Evolutionary conservation across 805 yeast genomes (phyloP).

Genomic region (Brettanomyces custersianus): DNA sequence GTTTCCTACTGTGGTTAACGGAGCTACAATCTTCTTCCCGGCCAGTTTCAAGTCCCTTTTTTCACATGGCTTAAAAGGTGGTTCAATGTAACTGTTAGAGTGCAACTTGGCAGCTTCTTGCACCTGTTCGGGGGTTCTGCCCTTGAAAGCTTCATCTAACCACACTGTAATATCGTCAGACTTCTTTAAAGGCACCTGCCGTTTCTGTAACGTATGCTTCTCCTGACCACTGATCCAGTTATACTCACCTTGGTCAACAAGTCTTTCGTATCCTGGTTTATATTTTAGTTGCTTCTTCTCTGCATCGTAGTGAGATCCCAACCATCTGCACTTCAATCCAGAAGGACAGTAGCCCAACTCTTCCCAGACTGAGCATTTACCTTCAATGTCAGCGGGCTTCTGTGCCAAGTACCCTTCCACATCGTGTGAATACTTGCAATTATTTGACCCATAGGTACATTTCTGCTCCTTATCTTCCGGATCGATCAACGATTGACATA

Average conservation of each 20-base stretch:
- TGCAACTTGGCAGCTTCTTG: conserved; percentile 24
- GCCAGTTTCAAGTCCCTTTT: conserved; percentile 64
- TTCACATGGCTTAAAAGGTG: conserved; percentile 71
- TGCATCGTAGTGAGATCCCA: conserved; percentile 54
- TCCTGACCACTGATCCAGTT: conserved; percentile 46
- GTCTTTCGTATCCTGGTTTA: conserved; percentile 29
- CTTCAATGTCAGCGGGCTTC: conserved; percentile 67
- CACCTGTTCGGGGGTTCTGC: conserved; percentile 23
- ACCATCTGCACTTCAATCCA: conserved; percentile 90
- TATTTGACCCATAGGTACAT: conserved; percentile 60
- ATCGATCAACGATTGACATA: conserved; percentile 59
- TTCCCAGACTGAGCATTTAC: conserved; percentile 74
- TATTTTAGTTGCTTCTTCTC: conserved; percentile 36
- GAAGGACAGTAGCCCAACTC: conserved; percentile 86
- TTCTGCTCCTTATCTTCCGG: conserved; percentile 32
- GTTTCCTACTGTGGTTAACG: conserved; percentile 96
- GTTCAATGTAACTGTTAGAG: conserved; percentile 54
- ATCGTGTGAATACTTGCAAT: conserved; percentile 75
- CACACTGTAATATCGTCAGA: conserved; percentile 42
- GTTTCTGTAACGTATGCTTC: conserved; percentile 47
- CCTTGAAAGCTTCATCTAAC: conserved; percentile 52
- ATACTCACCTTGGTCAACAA: conserved; percentile 38
- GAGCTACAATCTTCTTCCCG: conserved; percentile 82
- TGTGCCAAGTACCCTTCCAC: conserved; percentile 49
- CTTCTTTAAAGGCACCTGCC: conserved; percentile 46